Percentiles rank a stretch among this genome's conserved stretches.
Evolutionary conservation across 1,139 yeast species (phyloP).

Genomic region (Debaryomyces sp.): DNA sequence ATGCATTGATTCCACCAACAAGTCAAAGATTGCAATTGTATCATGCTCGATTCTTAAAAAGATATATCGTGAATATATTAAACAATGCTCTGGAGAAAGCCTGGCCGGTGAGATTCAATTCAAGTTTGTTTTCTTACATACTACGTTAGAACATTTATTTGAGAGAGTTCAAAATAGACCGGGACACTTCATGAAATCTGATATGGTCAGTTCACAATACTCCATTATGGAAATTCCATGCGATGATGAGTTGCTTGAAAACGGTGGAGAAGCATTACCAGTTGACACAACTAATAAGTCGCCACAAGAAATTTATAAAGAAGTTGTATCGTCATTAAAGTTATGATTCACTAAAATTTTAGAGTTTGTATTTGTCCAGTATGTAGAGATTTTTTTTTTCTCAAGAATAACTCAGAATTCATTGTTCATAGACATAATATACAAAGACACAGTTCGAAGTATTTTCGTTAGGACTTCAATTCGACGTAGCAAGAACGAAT

Average conservation of each 20-base stretch:
- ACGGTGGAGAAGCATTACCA: conserved; percentile 42
- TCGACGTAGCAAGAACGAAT: neutral
- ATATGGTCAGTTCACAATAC: conserved; percentile 81
- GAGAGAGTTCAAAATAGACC: conserved; percentile 61
- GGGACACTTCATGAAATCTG: conserved; percentile 84
- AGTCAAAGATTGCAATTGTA: conserved; percentile 48
- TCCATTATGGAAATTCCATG: conserved; percentile 72
- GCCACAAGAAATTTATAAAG: conserved; percentile 34
- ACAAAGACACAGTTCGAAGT: neutral
- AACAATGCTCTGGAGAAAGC: conserved; percentile 23
- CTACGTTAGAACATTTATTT: conserved; percentile 61
- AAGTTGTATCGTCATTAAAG: conserved; percentile 9
- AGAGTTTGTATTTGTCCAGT: neutral
- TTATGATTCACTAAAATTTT: neutral
- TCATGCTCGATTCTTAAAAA: conserved; percentile 86
- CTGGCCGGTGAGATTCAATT: conserved; percentile 43
- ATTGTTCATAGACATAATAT: neutral
- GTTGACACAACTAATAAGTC: conserved; percentile 45
- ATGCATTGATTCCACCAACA: conserved; percentile 32
- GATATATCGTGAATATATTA: conserved; percentile 65
- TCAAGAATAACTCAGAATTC: neutral
- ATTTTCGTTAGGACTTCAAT: neutral
- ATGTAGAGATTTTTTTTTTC: neutral
- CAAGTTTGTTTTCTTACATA: conserved; percentile 67
- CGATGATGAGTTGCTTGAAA: conserved; percentile 36